These are phyloP conservation scores for Peronospora destructor DNA, from an alignment of 352 stramenopile species.

Conservation along the genomic window DNA sequence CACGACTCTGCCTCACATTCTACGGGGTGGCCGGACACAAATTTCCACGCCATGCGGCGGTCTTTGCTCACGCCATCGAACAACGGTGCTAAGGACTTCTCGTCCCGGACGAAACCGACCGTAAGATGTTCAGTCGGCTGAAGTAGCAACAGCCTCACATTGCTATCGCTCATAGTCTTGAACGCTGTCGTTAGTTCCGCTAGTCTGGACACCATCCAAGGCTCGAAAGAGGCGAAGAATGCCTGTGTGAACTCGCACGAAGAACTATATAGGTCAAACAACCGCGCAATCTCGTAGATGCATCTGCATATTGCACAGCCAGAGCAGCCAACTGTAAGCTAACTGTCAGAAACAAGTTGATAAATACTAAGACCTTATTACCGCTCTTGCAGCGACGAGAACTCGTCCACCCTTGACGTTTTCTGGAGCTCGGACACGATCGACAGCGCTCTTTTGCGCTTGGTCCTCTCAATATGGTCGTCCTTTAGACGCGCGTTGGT, in stretches of 20 bases:
- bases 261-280: slow-evolving; percentile 64
- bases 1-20: slow-evolving; percentile 53
- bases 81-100: slow-evolving; percentile 39
- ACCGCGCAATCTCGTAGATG: slow-evolving; percentile 62
- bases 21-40: slow-evolving; percentile 12
- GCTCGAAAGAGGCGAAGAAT: slow-evolving; percentile 62
- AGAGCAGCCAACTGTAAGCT: background rate
- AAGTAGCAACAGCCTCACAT: slow-evolving; percentile 51
- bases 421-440: slow-evolving; percentile 62
- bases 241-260: slow-evolving; percentile 51
- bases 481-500: slow-evolving; percentile 70
- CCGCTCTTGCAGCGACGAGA: slow-evolving; percentile 56
- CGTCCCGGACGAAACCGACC: slow-evolving; percentile 60
- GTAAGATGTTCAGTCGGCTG: slow-evolving; percentile 56
- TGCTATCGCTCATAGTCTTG: slow-evolving; percentile 65
- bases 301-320: slow-evolving; percentile 31
- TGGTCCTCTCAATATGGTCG: slow-evolving; percentile 65
- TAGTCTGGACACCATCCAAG: slow-evolving; percentile 69
- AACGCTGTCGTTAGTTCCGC: slow-evolving; percentile 56
- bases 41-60: slow-evolving; percentile 47
- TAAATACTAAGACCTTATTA: slow-evolving; percentile 8
- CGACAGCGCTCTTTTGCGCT: slow-evolving; percentile 45
- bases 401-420: slow-evolving; percentile 23
- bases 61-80: no score
- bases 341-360: background rate